A percentile compares a stretch with the other conserved stretches of the same genome.
Conservation (phyloP, 257 asterid species). For the Solanum tarijense region DNA sequence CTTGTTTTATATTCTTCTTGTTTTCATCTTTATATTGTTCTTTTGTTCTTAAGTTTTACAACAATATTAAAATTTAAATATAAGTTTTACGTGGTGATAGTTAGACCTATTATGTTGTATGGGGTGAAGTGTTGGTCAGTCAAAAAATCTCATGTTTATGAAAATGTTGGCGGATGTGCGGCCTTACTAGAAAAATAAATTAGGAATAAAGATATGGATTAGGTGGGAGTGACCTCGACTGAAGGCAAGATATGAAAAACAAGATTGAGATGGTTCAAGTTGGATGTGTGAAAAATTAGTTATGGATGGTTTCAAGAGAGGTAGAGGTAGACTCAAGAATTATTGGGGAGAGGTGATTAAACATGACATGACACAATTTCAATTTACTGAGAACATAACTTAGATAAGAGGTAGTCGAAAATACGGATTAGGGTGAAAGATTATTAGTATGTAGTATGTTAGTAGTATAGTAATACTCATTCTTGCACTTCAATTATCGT, state of each 20-base stretch:
- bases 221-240: not conserved
- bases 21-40: no score
- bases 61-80: no score
- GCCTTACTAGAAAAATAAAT: no score
- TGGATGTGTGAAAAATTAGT: not conserved
- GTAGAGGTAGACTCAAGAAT: not conserved
- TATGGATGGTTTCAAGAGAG: not conserved
- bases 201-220: not conserved
- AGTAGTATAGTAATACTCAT: not conserved
- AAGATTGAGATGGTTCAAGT: not conserved
- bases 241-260: not conserved
- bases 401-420: not conserved
- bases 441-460: not conserved
- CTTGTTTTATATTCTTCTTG: no score
- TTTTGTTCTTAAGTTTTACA: no score
- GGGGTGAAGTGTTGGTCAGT: not conserved
- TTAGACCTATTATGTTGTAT: not conserved
- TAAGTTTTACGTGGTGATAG: not conserved
- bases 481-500: not conserved
- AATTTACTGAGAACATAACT: not conserved
- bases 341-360: no score
- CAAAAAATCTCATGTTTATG: no score
- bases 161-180: not conserved
- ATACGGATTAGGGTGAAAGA: not conserved
- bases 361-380: not conserved